Evolutionary conservation across 495 filamentous ascomycete genomes (phyloP).

Genomic region (Glutinoglossum americanum): DNA sequence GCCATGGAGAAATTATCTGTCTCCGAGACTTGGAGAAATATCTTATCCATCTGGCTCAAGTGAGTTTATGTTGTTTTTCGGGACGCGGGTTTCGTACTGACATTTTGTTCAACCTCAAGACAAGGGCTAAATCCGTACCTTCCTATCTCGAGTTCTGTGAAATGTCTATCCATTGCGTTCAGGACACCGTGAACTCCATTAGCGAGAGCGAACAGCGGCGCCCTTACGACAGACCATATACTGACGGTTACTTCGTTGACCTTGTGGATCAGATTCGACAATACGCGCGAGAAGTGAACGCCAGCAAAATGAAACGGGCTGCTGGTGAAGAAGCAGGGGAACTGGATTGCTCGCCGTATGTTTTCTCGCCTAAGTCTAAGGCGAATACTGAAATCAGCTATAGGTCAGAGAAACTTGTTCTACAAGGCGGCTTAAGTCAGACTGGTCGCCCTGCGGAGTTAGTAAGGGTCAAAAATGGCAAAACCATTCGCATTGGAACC

Average conservation of each 20-base stretch:
- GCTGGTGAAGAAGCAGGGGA: constrained; percentile 12
- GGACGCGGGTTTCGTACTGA: constrained; percentile 35
- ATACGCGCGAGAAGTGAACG: constrained; percentile 42
- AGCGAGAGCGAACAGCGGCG: constrained; percentile 62
- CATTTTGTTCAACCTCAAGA: constrained; percentile 37
- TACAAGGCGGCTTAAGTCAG: constrained; percentile 53
- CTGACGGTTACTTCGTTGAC: constrained; percentile 83
- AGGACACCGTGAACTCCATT: constrained; percentile 50
- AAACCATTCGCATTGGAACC: constrained; percentile 39
- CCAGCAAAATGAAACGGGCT: constrained; percentile 22
- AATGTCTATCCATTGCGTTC: constrained; percentile 64
- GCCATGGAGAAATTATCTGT: constrained; percentile 59
- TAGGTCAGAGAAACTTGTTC: constrained; percentile 43
- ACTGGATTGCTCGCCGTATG: constrained; percentile 19
- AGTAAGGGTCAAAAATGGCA: constrained; percentile 56
- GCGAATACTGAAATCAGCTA: background rate
- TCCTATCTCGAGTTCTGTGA: constrained; percentile 72
- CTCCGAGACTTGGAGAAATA: constrained; percentile 82
- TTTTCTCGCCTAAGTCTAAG: constrained; percentile 20
- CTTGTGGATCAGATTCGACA: constrained; percentile 66
- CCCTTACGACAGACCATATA: constrained; percentile 68
- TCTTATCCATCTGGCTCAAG: constrained; percentile 63
- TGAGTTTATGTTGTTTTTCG: constrained; percentile 42
- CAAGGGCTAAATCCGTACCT: constrained; percentile 39
- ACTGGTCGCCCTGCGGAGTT: constrained; percentile 62